These are phyloP conservation scores for Emydomyces testavorans DNA, from an alignment of 2,329 filamentous ascomycete species.

Conservation along the genomic window DNA sequence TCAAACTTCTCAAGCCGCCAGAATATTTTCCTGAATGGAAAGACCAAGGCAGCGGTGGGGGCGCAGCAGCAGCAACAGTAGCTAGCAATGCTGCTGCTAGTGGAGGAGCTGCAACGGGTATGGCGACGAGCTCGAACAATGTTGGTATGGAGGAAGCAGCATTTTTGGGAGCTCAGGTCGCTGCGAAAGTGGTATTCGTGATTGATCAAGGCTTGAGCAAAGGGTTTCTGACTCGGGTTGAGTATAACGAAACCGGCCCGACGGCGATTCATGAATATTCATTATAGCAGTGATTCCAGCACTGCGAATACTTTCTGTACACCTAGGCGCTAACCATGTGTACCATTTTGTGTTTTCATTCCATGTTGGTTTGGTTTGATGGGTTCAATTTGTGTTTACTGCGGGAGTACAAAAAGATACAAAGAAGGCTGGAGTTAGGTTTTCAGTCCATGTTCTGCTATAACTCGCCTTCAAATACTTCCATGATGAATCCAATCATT, in stretches of 20 bases:
- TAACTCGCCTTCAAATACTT: too few species aligned
- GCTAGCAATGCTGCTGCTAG: constrained; percentile 12
- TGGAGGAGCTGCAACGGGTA: constrained; percentile 34
- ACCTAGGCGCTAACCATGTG: too few species aligned
- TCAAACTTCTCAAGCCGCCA: constrained; percentile 65
- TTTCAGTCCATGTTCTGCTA: neutral
- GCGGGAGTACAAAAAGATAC: constrained; percentile 1
- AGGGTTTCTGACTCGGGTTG: constrained; percentile 56
- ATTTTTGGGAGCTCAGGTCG: constrained; percentile 80
- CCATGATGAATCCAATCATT: too few species aligned
- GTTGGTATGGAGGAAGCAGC: constrained; percentile 64
- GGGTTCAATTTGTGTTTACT: neutral
- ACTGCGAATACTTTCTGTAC: too few species aligned
- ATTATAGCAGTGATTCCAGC: constrained; percentile 21
- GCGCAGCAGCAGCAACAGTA: neutral
- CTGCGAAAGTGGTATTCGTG: constrained; percentile 62
- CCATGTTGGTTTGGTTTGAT: neutral
- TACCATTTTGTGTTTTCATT: neutral
- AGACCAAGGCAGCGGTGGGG: constrained; percentile 43
- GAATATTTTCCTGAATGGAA: constrained; percentile 89
- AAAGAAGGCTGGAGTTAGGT: constrained; percentile 1
- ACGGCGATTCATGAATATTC: constrained; percentile 50
- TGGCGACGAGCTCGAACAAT: constrained; percentile 22
- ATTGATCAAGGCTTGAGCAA: constrained; percentile 55
- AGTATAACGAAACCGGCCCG: constrained; percentile 58